These are phyloP conservation scores for Amaranthus palmeri DNA, from an alignment of 148 eudicot genomes.

Conservation along the genomic window DNA sequence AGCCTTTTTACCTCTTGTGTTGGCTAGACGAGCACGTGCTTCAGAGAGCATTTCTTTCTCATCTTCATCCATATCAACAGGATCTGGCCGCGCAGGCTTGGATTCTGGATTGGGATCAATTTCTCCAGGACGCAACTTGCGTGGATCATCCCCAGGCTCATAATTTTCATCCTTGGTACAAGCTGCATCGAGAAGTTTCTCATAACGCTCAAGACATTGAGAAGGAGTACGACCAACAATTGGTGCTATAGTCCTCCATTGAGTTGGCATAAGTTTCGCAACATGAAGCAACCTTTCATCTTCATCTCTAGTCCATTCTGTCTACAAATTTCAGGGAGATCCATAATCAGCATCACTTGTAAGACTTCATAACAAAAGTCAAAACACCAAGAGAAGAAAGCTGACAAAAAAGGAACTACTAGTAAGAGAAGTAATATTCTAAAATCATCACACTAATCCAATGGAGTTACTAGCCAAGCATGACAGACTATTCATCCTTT, in stretches of 20 bases:
- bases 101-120: slow-evolving; percentile 98
- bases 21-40: slow-evolving; percentile 94
- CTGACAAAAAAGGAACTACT: background rate
- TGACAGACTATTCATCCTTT: background rate
- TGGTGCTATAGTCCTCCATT: slow-evolving; percentile 98
- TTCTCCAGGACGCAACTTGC: slow-evolving; percentile 95
- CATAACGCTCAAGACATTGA: slow-evolving; percentile 96
- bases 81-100: slow-evolving; percentile 98
- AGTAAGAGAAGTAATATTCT: background rate
- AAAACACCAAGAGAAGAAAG: background rate
- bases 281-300: slow-evolving; percentile 96
- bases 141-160: slow-evolving; percentile 92
- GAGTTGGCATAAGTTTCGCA: slow-evolving; percentile 99
- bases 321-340: slow-evolving; percentile 38
- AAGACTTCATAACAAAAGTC: slow-evolving; percentile 7
- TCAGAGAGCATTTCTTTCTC: slow-evolving; percentile 99
- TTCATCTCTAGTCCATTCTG: slow-evolving; percentile 99
- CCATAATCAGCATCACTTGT: slow-evolving; percentile 8
- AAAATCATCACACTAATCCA: background rate
- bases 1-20: slow-evolving; percentile 96
- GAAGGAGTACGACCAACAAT: slow-evolving; percentile 99
- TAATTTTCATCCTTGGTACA: slow-evolving; percentile 91
- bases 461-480: background rate
- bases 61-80: slow-evolving; percentile 99
- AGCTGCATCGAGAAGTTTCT: slow-evolving; percentile 95